Conservation (phyloP, 2,329 filamentous ascomycete genomes). For the Drechslerella dactyloides region DNA sequence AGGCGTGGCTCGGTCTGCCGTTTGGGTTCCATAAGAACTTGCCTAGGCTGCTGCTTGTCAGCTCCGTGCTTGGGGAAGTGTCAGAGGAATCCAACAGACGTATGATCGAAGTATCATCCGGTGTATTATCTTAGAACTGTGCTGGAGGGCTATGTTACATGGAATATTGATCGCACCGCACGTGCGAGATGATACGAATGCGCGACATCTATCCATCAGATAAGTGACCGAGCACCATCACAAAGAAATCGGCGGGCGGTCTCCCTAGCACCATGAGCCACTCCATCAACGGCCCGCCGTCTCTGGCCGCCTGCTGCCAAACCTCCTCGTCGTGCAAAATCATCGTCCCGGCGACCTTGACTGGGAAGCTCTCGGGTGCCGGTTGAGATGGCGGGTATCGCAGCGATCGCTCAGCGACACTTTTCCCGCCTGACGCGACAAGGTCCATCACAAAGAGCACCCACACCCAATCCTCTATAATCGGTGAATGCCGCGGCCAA, state of each 20-base stretch:
- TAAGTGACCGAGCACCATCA: not conserved
- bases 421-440: not conserved
- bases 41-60: constrained; percentile 33
- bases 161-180: too few species aligned
- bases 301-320: constrained; percentile 20
- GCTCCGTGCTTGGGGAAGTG: constrained; percentile 48
- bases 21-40: constrained; percentile 52
- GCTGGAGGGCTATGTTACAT: too few species aligned
- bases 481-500: constrained; percentile 7
- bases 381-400: not conserved
- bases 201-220: not conserved
- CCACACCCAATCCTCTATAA: constrained; percentile 23
- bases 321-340: constrained; percentile 20
- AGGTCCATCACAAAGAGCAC: constrained; percentile 12
- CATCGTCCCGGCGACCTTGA: not conserved
- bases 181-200: not conserved
- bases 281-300: constrained; percentile 14
- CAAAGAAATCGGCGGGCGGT: constrained; percentile 15
- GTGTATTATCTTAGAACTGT: not conserved
- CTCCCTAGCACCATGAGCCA: constrained; percentile 30
- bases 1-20: constrained; percentile 32
- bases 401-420: too few species aligned
- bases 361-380: not conserved
- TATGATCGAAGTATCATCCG: not conserved
- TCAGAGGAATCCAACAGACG: constrained; percentile 50